A percentile compares a stretch with the other conserved stretches of the same genome.
phyloP scores from a whole-genome alignment of 1,284 basidiomycete genomes.

The Phellinidium pouzarii region DNA sequence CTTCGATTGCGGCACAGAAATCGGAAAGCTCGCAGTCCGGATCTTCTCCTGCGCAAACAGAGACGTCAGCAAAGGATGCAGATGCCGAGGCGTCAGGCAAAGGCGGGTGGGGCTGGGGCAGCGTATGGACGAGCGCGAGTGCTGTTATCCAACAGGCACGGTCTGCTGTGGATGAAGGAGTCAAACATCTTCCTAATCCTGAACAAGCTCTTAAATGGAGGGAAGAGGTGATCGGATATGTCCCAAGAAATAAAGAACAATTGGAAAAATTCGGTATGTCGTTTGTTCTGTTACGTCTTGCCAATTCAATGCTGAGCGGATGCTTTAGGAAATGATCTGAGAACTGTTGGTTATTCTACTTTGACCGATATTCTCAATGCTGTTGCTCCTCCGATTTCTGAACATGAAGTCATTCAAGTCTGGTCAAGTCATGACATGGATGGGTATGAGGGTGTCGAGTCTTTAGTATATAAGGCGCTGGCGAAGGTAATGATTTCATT shows the following conservation, averaged over 20 bases:
- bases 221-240: slow-evolving; percentile 41
- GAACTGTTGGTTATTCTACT: slow-evolving; percentile 79
- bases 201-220: slow-evolving; percentile 78
- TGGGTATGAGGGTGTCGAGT: slow-evolving; percentile 93
- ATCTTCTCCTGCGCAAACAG: slow-evolving; percentile 23
- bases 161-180: slow-evolving; percentile 85
- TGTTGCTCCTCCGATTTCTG: slow-evolving; percentile 95
- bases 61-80: slow-evolving; percentile 22
- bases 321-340: slow-evolving; percentile 74
- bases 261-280: slow-evolving; percentile 74
- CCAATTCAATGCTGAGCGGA: slow-evolving; percentile 3
- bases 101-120: slow-evolving; percentile 74
- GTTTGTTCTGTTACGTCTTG: slow-evolving; percentile 1
- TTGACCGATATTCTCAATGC: slow-evolving; percentile 89
- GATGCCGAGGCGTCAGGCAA: slow-evolving; percentile 25
- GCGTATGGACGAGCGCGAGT: slow-evolving; percentile 82
- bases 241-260: slow-evolving; percentile 58
- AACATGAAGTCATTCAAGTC: slow-evolving; percentile 95
- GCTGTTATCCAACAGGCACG: slow-evolving; percentile 84
- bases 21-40: slow-evolving; percentile 22
- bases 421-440: slow-evolving; percentile 95
- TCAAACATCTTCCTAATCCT: slow-evolving; percentile 73
- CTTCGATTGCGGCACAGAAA: not conserved
- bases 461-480: slow-evolving; percentile 88
- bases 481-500: slow-evolving; percentile 50